Base-by-base conservation (phyloP, 208 protist species). In the Balamuthia mandrillaris region DNA sequence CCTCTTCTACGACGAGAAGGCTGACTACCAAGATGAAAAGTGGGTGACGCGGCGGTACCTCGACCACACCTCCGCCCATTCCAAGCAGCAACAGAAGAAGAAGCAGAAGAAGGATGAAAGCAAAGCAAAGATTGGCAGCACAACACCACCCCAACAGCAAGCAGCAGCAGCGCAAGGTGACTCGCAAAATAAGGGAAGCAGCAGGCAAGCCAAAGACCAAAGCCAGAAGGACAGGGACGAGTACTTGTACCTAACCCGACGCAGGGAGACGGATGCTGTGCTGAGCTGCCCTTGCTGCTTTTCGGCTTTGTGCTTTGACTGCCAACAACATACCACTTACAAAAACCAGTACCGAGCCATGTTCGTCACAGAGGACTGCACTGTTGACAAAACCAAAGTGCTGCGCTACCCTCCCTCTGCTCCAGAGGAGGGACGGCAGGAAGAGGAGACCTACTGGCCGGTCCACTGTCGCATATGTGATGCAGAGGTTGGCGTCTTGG, bases 201-300 rank as follows among this genome's bases (percentile, higher is more conserved):
- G 33, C 1, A 45, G 61, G 14, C 7, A 45, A 41, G n/a, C n/a
- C n/a, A 27, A 41, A 10, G 21, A 68, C 10, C 4, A 68, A 18
- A 37, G 24, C 9, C 3, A 5, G 60, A 68, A 3, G 24, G 61
- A 72, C 14, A 33, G 61, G n/a, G 31, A 72, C 61, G 61, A 72
- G n/a, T 41, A 33, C 37, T 41, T 72, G 31, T 41, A 33, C 37
- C 61, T 72, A 12, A 72, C 61, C 18, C 29, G 37, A 2, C 61
- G 37, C 7, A 33, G 61, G 61, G 37, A 29, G n/a, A 72, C 37
- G 37, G 61, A 72, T 45, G 61, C 61, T 1, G 37, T 45, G 61
- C 61, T 72, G 61, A 72, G 61, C 61, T 72, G 61, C 33, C 61
- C 61, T 33, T 72, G 61, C 61, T 72, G 61, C 61, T 72, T 72